Conservation (phyloP, 108 stramenopile species). For the Craspedostauros australis region DNA sequence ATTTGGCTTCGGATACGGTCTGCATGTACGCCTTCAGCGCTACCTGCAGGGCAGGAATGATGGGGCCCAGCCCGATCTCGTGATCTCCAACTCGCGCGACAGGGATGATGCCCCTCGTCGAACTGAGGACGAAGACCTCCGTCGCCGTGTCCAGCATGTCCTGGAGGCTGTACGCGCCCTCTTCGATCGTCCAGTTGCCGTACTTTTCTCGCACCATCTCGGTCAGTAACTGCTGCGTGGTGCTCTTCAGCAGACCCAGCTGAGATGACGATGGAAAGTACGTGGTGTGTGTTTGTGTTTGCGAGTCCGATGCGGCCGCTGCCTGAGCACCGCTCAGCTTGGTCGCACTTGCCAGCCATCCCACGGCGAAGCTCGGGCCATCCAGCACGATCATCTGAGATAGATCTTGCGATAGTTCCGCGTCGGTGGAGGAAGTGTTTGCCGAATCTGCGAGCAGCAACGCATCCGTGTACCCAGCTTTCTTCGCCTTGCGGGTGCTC, state of each 20-base stretch:
- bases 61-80: too few species aligned
- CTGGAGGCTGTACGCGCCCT: not conserved
- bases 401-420: not conserved
- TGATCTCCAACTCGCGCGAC: not conserved
- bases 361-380: slow-evolving; percentile 12
- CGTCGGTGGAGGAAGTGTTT: not conserved
- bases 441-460: slow-evolving; percentile 3
- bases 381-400: slow-evolving; percentile 9
- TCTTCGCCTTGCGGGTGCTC: slow-evolving; percentile 8
- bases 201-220: not conserved
- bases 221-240: slow-evolving; percentile 2
- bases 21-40: too few species aligned
- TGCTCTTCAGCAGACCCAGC: slow-evolving; percentile 4
- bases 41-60: too few species aligned
- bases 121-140: slow-evolving; percentile 6
- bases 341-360: too few species aligned
- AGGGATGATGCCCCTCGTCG: slow-evolving; percentile 6
- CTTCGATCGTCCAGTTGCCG: slow-evolving; percentile 1
- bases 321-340: too few species aligned
- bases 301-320: too few species aligned
- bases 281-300: not conserved
- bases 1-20: too few species aligned
- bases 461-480: slow-evolving; percentile 4
- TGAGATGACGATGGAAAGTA: not conserved
- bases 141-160: slow-evolving; percentile 6